Percentiles rank a stretch among this genome's conserved stretches.
Conservation (phyloP, 495 filamentous ascomycete genomes). For the Margaritispora aquatica region DNA sequence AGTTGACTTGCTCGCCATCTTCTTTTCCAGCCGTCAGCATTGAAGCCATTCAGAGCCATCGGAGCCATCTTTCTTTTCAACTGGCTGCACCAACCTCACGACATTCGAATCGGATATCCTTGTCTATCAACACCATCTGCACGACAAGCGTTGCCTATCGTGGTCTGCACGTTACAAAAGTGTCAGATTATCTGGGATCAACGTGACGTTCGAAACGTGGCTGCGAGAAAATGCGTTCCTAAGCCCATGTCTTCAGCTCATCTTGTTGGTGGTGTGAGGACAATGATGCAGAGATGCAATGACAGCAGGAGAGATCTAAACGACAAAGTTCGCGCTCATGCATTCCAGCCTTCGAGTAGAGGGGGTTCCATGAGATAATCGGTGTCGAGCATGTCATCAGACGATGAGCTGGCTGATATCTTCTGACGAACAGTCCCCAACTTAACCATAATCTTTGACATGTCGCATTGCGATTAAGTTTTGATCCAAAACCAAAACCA, state of each 20-base stretch:
- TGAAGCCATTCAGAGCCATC: too few species aligned
- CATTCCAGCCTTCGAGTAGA: not conserved
- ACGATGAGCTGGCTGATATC: conserved; percentile 1
- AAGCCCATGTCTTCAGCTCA: not conserved
- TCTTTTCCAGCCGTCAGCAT: not conserved
- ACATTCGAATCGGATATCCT: not conserved
- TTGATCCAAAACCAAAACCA: not conserved
- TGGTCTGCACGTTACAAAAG: not conserved
- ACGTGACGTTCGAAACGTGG: not conserved
- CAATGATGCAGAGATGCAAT: not conserved
- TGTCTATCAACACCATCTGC: not conserved
- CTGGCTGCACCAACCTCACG: not conserved
- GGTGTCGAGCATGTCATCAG: conserved; percentile 1
- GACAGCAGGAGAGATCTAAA: not conserved
- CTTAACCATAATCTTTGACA: not conserved
- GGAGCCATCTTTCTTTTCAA: too few species aligned
- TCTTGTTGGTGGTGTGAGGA: not conserved
- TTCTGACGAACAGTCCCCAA: not conserved
- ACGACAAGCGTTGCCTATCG: not conserved
- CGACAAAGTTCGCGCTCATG: not conserved
- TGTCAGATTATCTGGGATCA: not conserved
- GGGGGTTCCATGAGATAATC: not conserved
- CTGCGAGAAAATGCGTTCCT: not conserved
- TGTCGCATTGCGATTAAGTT: too few species aligned
- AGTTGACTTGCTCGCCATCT: not conserved